Conservation (phyloP, 257 asterid species). For the Solanum chaucha region DNA sequence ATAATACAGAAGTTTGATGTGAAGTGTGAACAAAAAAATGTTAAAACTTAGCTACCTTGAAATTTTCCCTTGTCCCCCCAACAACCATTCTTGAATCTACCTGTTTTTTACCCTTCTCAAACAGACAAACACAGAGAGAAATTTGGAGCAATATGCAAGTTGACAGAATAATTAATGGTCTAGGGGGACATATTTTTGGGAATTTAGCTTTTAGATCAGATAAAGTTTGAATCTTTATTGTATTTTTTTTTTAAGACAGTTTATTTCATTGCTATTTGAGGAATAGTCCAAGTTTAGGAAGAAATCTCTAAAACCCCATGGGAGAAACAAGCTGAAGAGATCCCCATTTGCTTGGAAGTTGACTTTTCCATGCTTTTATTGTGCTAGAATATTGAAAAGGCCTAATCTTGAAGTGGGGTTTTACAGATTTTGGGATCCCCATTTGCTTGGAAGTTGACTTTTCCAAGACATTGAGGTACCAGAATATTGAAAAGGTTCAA, state of each 20-base stretch:
- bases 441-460: slow-evolving; percentile 37
- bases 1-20: not conserved
- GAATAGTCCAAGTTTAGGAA: not conserved
- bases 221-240: not conserved
- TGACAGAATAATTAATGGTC: not conserved
- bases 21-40: not conserved
- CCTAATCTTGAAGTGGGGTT: slow-evolving; percentile 7
- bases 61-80: not conserved
- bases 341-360: slow-evolving; percentile 26
- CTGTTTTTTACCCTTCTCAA: not conserved
- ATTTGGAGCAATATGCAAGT: not conserved
- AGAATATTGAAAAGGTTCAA: slow-evolving; percentile 1
- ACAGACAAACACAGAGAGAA: not conserved
- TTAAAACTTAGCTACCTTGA: not conserved
- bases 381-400: slow-evolving; percentile 1
- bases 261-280: not conserved
- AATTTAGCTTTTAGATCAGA: not conserved
- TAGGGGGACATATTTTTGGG: not conserved
- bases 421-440: slow-evolving; percentile 12
- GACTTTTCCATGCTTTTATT: slow-evolving; percentile 20
- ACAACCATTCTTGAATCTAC: not conserved
- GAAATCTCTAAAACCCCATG: not conserved
- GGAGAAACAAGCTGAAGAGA: slow-evolving; percentile 1
- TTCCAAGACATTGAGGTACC: not conserved
- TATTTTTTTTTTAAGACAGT: not conserved